phyloP scores from a whole-genome alignment of 345 rosid genomes.

The Eucalyptus regnans region DNA sequence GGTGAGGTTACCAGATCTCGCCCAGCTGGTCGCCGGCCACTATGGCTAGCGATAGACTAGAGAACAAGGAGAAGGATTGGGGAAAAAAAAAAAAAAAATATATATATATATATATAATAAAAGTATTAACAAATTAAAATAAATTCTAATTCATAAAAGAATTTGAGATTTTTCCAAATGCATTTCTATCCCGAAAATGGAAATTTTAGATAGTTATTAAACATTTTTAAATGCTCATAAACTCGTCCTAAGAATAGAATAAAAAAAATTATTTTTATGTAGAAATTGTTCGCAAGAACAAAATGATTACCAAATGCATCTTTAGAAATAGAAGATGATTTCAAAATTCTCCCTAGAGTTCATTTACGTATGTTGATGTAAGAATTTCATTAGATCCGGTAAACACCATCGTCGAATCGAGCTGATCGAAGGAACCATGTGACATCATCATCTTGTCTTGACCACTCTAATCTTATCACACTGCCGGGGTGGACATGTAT shows the following conservation, averaged over 20 bases:
- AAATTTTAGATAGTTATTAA: too few species aligned
- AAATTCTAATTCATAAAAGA: too few species aligned
- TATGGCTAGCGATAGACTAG: accelerated
- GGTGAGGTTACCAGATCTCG: too few species aligned
- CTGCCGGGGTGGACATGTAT: neutral
- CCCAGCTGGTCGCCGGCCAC: accelerated
- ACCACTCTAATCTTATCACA: neutral
- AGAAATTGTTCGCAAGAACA: too few species aligned
- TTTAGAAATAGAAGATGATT: neutral
- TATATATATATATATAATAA: too few species aligned
- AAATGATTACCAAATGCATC: too few species aligned
- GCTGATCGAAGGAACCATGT: neutral
- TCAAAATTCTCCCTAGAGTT: neutral
- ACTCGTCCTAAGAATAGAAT: too few species aligned
- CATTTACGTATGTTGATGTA: neutral
- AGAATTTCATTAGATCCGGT: neutral
- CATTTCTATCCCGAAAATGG: accelerated
- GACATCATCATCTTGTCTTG: neutral
- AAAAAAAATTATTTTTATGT: accelerated
- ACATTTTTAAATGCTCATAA: too few species aligned
- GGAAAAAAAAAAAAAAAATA: accelerated
- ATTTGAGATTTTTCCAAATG: too few species aligned
- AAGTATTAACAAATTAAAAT: too few species aligned
- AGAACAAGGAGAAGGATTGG: too few species aligned
- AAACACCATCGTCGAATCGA: neutral